Base-by-base conservation (phyloP, 2,329 filamentous ascomycete species). In the Talaromyces sp. region DNA sequence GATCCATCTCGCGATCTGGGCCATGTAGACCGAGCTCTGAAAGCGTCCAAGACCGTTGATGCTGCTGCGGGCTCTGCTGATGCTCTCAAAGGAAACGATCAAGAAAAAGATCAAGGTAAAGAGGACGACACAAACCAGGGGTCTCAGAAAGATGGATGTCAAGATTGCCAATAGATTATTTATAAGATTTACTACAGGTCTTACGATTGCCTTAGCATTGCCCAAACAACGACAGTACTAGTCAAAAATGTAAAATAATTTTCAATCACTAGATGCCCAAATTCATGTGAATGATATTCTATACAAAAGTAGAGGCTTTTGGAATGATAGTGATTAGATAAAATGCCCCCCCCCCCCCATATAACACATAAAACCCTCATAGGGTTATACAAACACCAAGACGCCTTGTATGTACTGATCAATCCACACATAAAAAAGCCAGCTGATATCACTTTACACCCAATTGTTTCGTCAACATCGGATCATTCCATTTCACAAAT, bases 1-100 rank as follows among this genome's bases (percentile, higher is more conserved):
- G 88, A 95, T 69, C 93, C 93, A 0, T 81, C 79, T 0, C 82
- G 89, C 63, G 84, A 93, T 70, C 78, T 97, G 58, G 93, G 93
- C 0, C 93, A 98, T 76, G 88, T 91, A 26, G 89, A 93, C 73
- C 80, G 85, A 58, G 76, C 76, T 35, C 50, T 64, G 21, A 57
- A 61, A 32, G 62, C 49, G 26, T 50, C 35, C 31, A 57, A 60
- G 51, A 46, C 32, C 8, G 49, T 21, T 26, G 50, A 38, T 49
- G 26, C 32, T 26, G 49, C 41, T 24, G 11, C 52, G n/a, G n/a
- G n/a, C n/a, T 26, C 58, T 57, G 43, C 32, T 26, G 35, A 35
- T 59, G 57, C 50, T 13, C 7, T n/a, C 8, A 21, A 19, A 7
- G 19, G 52, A 14, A 49, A 58, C 11, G n/a, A 26, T 29, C 49